Evolutionary conservation across 106 monocot genomes (phyloP), one percentile per base, ranked within the genome.

Genomic region (Allium cepa): DNA sequence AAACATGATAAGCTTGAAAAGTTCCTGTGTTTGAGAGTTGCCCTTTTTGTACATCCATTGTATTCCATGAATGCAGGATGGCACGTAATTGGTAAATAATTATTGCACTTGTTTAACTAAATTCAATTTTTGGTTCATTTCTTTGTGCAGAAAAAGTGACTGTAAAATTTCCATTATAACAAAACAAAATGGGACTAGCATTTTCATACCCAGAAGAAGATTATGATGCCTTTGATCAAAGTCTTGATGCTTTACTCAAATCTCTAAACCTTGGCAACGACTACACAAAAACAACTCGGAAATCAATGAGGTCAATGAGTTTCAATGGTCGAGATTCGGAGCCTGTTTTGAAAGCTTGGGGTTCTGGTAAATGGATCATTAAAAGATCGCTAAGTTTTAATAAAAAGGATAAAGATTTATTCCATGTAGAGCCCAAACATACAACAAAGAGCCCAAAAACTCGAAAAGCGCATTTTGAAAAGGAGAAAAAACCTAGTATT

Each of bases 341-440:
- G 63, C 68, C 76, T 26, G 46, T 77, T 8, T 58, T 80, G 15
- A 85, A 77, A 62, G 45, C 79, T 52, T 82, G 87, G 46, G 88
- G 78, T 55, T 82, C 84, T 0, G 78, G 81, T n/a, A 85, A 87
- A 76, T 67, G 84, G 15, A 47, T 79, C n/a, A 80, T 81, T 26
- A 74, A 81, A 72, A 79, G 79, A 22, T 87, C 90, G 11, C 64
- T 90, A 10, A 90, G 82, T 74, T 80, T 86, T 64, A 79, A 84
- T 17, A 63, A 65, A 6, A 71, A 62, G 59, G 83, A 80, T 17
- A 49, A 60, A 2, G 79, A 80, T 22, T 49, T 79, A 1, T 71
- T 80, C 57, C 69, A 71, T 4, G 14, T 77, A 62, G 79, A 85
- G 18, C 60, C 71, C 8, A 70, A 72, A 57, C 53, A 79, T 45